Percentiles rank a stretch among this genome's conserved stretches.
Evolutionary conservation across 768 basidiomycete species (phyloP).

Genomic region (Boletellus sp.): DNA sequence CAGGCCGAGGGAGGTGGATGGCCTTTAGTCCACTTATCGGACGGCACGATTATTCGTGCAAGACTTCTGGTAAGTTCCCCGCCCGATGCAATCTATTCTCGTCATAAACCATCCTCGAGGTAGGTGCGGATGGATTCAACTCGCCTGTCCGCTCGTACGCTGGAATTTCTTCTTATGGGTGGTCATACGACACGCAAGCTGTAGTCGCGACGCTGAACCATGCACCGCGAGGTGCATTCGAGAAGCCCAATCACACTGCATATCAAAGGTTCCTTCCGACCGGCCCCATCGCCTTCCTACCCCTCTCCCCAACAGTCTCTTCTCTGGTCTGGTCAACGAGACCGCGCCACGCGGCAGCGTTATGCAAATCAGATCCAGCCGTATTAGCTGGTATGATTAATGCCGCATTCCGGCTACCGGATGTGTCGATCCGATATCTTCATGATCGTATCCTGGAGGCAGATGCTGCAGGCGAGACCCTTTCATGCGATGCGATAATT

Average conservation of each 20-base stretch:
- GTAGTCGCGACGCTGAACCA: constrained; percentile 88
- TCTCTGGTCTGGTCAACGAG: constrained; percentile 95
- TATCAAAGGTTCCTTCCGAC: constrained; percentile 95
- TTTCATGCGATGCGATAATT: constrained; percentile 48
- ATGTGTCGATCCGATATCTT: constrained; percentile 66
- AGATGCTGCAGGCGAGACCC: constrained; percentile 39
- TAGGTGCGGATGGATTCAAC: constrained; percentile 94
- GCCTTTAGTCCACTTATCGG: constrained; percentile 76
- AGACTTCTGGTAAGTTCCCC: constrained; percentile 62
- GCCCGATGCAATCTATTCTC: not conserved
- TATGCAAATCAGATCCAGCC: constrained; percentile 60
- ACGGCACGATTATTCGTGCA: constrained; percentile 61
- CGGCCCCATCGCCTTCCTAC: constrained; percentile 94
- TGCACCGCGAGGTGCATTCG: constrained; percentile 56
- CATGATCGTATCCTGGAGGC: constrained; percentile 57
- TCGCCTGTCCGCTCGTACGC: constrained; percentile 90
- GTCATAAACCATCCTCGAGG: constrained; percentile 37
- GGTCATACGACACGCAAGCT: constrained; percentile 86
- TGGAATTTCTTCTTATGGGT: constrained; percentile 82
- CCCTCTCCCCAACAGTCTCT: constrained; percentile 70
- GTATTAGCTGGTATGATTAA: constrained; percentile 79
- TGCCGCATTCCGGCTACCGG: constrained; percentile 83
- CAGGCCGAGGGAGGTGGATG: constrained; percentile 49
- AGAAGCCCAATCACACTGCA: constrained; percentile 70
- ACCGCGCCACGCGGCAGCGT: constrained; percentile 67